Conservation (phyloP, 2,329 filamentous ascomycete species). For the Beauveria asiatica region DNA sequence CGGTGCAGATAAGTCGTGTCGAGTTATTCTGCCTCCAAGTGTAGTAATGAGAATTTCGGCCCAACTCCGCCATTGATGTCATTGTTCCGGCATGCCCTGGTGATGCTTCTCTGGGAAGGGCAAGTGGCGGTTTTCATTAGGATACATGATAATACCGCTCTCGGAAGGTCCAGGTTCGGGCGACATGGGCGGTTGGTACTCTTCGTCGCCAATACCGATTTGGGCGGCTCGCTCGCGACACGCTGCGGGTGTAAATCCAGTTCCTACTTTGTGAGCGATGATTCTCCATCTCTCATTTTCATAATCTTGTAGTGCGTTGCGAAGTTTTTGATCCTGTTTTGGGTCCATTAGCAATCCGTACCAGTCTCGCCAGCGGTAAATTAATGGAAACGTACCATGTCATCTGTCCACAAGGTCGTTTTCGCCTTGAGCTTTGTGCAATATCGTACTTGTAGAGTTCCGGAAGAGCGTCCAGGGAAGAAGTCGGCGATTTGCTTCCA, state of each 20-base stretch:
- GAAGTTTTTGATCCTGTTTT: slow-evolving; percentile 66
- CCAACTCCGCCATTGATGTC: neutral
- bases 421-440: slow-evolving; percentile 94
- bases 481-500: slow-evolving; percentile 98
- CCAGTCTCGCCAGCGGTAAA: neutral
- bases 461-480: slow-evolving; percentile 83
- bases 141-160: slow-evolving; percentile 7
- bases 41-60: neutral
- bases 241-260: slow-evolving; percentile 77
- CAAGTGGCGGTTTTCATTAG: slow-evolving; percentile 4
- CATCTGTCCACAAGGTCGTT: slow-evolving; percentile 86
- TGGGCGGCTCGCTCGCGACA: slow-evolving; percentile 74
- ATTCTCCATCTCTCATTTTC: slow-evolving; percentile 91
- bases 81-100: slow-evolving; percentile 4
- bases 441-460: slow-evolving; percentile 86
- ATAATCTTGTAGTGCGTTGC: slow-evolving; percentile 70
- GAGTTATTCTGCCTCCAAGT: neutral
- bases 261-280: slow-evolving; percentile 82
- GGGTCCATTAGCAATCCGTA: neutral
- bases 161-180: slow-evolving; percentile 21
- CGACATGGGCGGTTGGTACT: slow-evolving; percentile 45
- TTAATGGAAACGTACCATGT: slow-evolving; percentile 60
- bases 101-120: slow-evolving; percentile 9
- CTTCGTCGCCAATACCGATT: slow-evolving; percentile 38
- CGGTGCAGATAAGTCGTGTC: neutral